Base-by-base conservation (phyloP, 73 alveolate species). In the Tetrahymena borealis region DNA sequence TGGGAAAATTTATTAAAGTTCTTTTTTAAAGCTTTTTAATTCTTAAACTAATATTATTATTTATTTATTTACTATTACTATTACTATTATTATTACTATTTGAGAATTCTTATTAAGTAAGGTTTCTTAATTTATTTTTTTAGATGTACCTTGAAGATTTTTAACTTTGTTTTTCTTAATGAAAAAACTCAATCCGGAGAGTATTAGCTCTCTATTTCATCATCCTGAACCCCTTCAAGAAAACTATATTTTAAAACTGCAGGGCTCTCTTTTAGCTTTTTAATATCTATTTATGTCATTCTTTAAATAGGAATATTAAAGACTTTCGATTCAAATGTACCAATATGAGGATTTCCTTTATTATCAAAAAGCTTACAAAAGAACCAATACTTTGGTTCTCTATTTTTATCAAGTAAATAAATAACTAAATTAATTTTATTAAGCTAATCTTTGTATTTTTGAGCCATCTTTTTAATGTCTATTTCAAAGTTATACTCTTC, bases 161-260 rank as follows among this genome's bases (percentile, higher is more conserved):
- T n/a, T n/a, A n/a, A n/a, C n/a, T n/a, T n/a, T n/a, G n/a, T n/a
- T n/a, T n/a, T n/a, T n/a, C n/a, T n/a, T n/a, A n/a, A n/a, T n/a
- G n/a, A n/a, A n/a, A n/a, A n/a, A n/a, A n/a, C n/a, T 60, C 85
- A 60, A 60, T 60, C 85, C 28, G 85, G 85, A 60, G 85, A 60
- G 31, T 60, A 60, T 28, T 60, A 28, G 31, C 85, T 60, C 28
- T 60, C 85, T 60, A 60, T 5, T n/a, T 60, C 85, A 15, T 60
- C 85, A 4, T 60, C 85, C 13, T 60, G 28, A 20, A 35, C 28
- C 0, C 85, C 85, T 60, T 60, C 85, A 32, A 60, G n/a, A 20
- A 60, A 60, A 60, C 85, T 60, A 60, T 7, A 60, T 28, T 60
- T 60, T 13, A 60, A 3, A 6, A 28, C 28, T 60, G 85, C 85